A percentile compares a stretch with the other conserved stretches of the same genome.
phyloP scores from a whole-genome alignment of 306 rosid genomes.

The Trifolium fragiferum region DNA sequence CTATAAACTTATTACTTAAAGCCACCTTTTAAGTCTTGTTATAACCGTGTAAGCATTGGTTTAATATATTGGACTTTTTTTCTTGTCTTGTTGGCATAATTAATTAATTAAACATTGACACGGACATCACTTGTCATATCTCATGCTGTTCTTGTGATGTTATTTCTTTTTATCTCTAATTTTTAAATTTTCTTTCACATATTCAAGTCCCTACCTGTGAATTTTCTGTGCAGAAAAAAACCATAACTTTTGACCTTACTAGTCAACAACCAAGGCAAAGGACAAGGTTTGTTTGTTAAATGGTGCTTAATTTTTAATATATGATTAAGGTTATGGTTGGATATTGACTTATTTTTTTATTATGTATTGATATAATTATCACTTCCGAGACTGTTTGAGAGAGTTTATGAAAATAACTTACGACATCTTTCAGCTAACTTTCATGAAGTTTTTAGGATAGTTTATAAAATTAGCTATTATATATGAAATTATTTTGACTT shows the following conservation, averaged over 20 bases:
- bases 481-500: background rate
- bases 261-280: constrained; percentile 53
- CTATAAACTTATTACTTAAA: constrained; percentile 39
- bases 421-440: no score
- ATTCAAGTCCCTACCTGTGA: constrained; percentile 45
- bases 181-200: constrained; percentile 36
- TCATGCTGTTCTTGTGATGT: constrained; percentile 80
- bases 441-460: background rate
- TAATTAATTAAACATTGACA: constrained; percentile 39
- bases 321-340: constrained; percentile 5
- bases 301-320: constrained; percentile 37
- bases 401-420: no score
- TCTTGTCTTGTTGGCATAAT: constrained; percentile 3
- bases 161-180: constrained; percentile 44
- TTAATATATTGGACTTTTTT: constrained; percentile 36
- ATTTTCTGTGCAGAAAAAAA: constrained; percentile 61
- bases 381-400: background rate
- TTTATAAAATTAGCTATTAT: background rate
- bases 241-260: constrained; percentile 51
- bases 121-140: constrained; percentile 55
- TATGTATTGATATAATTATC: background rate
- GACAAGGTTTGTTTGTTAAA: constrained; percentile 58
- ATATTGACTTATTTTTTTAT: background rate
- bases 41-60: constrained; percentile 46
- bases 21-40: constrained; percentile 42